phyloP scores from a whole-genome alignment of 352 stramenopile species.

The Pythium diclinum region DNA sequence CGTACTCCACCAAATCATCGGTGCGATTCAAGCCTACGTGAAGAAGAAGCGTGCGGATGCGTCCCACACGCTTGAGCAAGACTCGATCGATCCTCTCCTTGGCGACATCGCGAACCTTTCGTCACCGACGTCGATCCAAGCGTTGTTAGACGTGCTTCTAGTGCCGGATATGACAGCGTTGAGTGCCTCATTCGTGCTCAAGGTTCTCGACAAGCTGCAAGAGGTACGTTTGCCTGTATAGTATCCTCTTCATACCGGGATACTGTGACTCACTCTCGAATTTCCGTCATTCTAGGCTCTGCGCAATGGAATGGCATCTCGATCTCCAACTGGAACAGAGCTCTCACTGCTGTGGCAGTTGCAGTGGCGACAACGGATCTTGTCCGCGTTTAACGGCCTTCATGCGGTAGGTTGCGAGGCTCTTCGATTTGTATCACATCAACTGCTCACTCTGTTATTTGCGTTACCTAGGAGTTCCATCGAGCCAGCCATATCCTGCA shows the following conservation, averaged over 20 bases:
- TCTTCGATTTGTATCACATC: constrained; percentile 22
- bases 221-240: constrained; percentile 19
- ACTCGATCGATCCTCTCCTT: constrained; percentile 48
- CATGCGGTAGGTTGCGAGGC: constrained; percentile 32
- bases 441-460: background rate
- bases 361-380: constrained; percentile 60
- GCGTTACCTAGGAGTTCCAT: constrained; percentile 23
- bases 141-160: constrained; percentile 69
- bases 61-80: constrained; percentile 44
- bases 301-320: constrained; percentile 55
- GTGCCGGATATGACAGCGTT: constrained; percentile 57
- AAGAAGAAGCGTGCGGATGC: constrained; percentile 53
- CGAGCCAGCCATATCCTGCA: constrained; percentile 14
- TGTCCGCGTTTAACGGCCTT: constrained; percentile 61
- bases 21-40: constrained; percentile 62
- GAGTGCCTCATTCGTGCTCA: constrained; percentile 55
- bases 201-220: constrained; percentile 60
- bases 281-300: constrained; percentile 33
- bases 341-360: constrained; percentile 63
- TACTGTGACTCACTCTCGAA: background rate
- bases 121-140: constrained; percentile 62
- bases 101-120: constrained; percentile 63
- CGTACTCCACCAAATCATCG: constrained; percentile 75
- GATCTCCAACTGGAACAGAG: constrained; percentile 51
- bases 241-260: background rate